A percentile compares a stretch with the other conserved stretches of the same genome.
Evolutionary conservation across 768 basidiomycete species (phyloP).

Genomic region (Lactifluus piperatus): DNA sequence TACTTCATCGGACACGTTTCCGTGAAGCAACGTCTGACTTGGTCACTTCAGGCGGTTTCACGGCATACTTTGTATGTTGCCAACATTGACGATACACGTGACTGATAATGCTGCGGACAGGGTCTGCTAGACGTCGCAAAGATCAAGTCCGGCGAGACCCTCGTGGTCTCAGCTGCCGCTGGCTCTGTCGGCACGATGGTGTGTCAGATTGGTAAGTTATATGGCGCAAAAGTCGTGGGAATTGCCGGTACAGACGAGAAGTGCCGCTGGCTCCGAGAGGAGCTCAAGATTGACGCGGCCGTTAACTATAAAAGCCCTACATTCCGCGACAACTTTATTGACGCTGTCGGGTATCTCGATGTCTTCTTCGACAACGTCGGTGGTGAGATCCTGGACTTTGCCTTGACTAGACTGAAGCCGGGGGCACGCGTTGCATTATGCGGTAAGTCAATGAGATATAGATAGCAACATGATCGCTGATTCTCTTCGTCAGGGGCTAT

Average conservation of each 20-base stretch:
- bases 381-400: constrained; percentile 76
- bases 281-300: constrained; percentile 74
- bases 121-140: constrained; percentile 76
- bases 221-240: constrained; percentile 76
- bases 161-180: constrained; percentile 92
- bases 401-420: constrained; percentile 63
- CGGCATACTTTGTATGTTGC: constrained; percentile 76
- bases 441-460: constrained; percentile 38
- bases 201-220: constrained; percentile 79
- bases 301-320: constrained; percentile 80
- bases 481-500: constrained; percentile 53
- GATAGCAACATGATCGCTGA: background rate
- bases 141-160: constrained; percentile 74
- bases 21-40: background rate
- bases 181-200: constrained; percentile 77
- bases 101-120: constrained; percentile 30
- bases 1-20: background rate
- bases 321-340: constrained; percentile 66
- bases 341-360: constrained; percentile 63
- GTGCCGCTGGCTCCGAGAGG: constrained; percentile 72
- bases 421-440: constrained; percentile 74
- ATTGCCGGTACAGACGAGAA: constrained; percentile 87
- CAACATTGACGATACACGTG: background rate
- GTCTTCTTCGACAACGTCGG: constrained; percentile 81
- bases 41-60: constrained; percentile 45